Base-by-base conservation (phyloP, 164 flowering plant species). In the Taxillus chinensis region DNA sequence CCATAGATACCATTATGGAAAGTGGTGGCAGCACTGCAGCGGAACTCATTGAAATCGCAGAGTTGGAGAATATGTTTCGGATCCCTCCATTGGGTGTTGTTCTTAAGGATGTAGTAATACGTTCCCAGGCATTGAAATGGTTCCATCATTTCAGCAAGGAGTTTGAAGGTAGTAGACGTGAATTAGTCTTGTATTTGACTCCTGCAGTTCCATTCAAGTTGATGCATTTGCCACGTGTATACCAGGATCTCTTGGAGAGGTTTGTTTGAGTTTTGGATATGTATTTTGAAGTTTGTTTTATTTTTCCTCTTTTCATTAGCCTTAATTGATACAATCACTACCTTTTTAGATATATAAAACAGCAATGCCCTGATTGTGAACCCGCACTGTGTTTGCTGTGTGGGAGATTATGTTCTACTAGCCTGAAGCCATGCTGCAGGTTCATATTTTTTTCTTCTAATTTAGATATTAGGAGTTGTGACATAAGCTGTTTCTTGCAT, bases 171-270 rank as follows among this genome's bases (percentile, higher is more conserved):
- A 72, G 64, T 56, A 64, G 64, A 37, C 67, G 64, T 61, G 70
- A 64, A 39, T 41, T 62, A 27, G 58, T 53, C 54, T 63, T 86
- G 57, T 73, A 76, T 59, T 68, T 57, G 48, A 76, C 80, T 37
- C 99, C 95, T 39, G 91, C 82, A 46, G 82, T 83, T 70, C 96
- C 97, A 37, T 86, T 87, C 76, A 80, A 74, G 72, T 75, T 93
- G 73, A 83, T 89, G 87, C 70, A 53, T 16, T 79, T 93, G 61
- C 99, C 99, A 54, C 71, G 73, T 65, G 62, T 93, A 42, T 93
- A 90, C 77, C 95, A 93, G 70, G 96, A 90, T 75, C 82, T 89
- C 52, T 73, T 93, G 77, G 90, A 87, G 75, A 90, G 96, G 99
- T 93, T 56, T 60, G 67, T 62, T 57, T 54, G 4, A 39, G 49